Evolutionary conservation across 2,329 filamentous ascomycete species (phyloP).

Genomic region (Dactylonectria macrodidyma): DNA sequence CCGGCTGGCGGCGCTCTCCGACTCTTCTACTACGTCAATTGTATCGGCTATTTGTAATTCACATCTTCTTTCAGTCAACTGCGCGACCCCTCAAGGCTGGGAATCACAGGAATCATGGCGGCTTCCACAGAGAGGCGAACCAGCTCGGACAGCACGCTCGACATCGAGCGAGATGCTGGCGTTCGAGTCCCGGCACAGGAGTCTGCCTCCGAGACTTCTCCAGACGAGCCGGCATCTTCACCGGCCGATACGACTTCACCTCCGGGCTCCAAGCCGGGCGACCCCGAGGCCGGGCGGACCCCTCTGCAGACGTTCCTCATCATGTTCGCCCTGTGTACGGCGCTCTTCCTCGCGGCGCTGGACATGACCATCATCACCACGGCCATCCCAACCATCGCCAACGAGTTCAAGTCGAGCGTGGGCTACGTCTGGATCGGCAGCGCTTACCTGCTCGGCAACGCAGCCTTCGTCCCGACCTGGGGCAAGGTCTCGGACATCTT

Average conservation of each 20-base stretch:
- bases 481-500: conserved; percentile 74
- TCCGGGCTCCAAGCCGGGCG: conserved; percentile 34
- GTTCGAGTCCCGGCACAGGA: not conserved
- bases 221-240: conserved; percentile 28
- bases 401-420: conserved; percentile 74
- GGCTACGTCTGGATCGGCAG: conserved; percentile 86
- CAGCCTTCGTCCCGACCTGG: conserved; percentile 78
- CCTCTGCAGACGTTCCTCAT: conserved; percentile 57
- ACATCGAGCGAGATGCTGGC: conserved; percentile 45
- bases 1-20: conserved; percentile 40
- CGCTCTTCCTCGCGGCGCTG: conserved; percentile 68
- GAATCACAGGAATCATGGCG: conserved; percentile 36
- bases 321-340: conserved; percentile 59
- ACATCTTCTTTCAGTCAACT: not conserved
- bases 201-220: conserved; percentile 24
- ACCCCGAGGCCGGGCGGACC: conserved; percentile 56
- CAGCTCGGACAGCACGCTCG: conserved; percentile 50
- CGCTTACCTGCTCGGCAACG: conserved; percentile 80
- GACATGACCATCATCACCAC: conserved; percentile 77
- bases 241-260: conserved; percentile 28
- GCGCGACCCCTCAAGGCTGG: conserved; percentile 14
- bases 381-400: conserved; percentile 75
- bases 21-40: conserved; percentile 32
- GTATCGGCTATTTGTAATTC: not conserved
- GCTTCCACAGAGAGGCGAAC: conserved; percentile 37